Base-by-base conservation (phyloP, 2,329 filamentous ascomycete species). In the Diaporthe citri region DNA sequence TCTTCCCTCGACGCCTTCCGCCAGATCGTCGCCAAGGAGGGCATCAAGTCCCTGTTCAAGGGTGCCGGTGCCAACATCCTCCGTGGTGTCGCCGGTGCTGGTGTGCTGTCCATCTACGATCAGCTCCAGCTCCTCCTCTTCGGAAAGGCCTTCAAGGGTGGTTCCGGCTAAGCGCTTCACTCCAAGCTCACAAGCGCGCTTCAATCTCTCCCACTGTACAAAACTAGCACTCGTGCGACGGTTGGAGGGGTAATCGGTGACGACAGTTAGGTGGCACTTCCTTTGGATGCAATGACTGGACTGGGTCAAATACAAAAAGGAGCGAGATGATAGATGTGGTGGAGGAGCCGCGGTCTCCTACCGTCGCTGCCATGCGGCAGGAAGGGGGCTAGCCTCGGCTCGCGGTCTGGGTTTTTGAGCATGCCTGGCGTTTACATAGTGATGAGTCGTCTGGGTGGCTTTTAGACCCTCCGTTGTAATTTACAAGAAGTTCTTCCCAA, bases 21-120 rank as follows among this genome's bases (percentile, higher is more conserved):
- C 88, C 95, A 98, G 93, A 99, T 99, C 86, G 87, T 98, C 85
- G 96, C 96, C 90, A 95, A 94, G 90, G 97, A 98, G 92, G 97
- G 97, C 92, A 90, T 97, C 89, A 94, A 92, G 90, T 99, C 97
- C 84, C 96, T 99, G 89, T 99, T 99, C 96, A 99, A 99, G 95
- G 97, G 97, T 96, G 97, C 97, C 87, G 97, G 97, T 95, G 97
- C 97, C 93, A 99, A 99, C 95, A 99, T 99, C 86, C 97, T 99
- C 90, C 97, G 97, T 98, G 97, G 97, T 98, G 97, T 99, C 86
- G 97, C 97, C 86, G 97, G 97, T 95, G 97, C 97, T 91, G 97
- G 97, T 99, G 97, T 99, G 87, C 92, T 99, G 87, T 99, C 97
- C 88, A 98, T 99, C 95, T 99, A 99, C 91, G 97, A 99, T 88